phyloP scores from a whole-genome alignment of 1,284 basidiomycete species.

The Sanghuangporus weigelae region DNA sequence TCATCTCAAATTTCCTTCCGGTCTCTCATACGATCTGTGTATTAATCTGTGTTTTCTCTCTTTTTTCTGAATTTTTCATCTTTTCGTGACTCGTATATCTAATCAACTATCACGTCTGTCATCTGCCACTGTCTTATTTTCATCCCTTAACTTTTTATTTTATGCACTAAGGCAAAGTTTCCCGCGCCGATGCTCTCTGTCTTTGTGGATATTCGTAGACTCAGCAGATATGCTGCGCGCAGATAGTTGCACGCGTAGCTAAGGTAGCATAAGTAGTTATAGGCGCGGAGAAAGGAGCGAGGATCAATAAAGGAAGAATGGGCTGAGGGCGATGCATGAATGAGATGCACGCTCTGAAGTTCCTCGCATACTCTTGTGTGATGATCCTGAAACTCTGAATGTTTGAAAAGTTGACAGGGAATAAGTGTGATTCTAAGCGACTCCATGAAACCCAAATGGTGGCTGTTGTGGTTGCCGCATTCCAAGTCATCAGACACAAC shows the following conservation, averaged over 20 bases:
- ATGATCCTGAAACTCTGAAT: no score
- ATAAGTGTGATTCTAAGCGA: no score
- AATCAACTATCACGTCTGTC: background rate
- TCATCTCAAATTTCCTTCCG: background rate
- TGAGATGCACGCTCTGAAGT: background rate
- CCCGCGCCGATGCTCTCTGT: no score
- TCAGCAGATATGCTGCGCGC: background rate
- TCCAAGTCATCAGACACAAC: no score
- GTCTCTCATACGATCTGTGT: background rate
- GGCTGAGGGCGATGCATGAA: background rate
- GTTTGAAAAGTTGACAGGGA: no score
- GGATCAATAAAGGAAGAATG: background rate
- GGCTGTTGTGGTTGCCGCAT: no score
- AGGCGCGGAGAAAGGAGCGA: background rate
- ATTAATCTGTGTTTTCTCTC: background rate
- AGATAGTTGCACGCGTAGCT: background rate
- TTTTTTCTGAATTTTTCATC: background rate
- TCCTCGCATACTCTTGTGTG: background rate
- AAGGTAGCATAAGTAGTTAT: background rate
- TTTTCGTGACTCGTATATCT: background rate
- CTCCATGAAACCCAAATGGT: no score
- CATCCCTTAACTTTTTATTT: no score
- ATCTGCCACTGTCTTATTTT: no score
- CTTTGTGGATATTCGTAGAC: background rate
- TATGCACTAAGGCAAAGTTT: no score